A percentile compares a stretch with the other conserved stretches of the same genome.
These are phyloP conservation scores for Aspergillus pseudoglaucus DNA, from an alignment of 2,329 filamentous ascomycete genomes.

Conservation along the genomic window DNA sequence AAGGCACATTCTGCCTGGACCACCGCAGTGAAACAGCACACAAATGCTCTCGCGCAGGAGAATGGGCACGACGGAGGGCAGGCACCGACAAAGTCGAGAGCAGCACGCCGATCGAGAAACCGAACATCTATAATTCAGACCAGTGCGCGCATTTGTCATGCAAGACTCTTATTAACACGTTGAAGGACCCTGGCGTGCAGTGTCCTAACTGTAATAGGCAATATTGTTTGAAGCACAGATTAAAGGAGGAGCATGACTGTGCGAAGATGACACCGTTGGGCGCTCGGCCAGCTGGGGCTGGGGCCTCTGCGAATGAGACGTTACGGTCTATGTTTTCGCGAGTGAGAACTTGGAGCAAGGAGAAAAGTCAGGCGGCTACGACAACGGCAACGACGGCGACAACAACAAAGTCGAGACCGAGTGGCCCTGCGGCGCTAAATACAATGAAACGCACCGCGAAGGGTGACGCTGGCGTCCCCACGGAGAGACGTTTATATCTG, in stretches of 20 bases:
- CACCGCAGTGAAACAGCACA: constrained; percentile 84
- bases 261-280: constrained; percentile 60
- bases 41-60: constrained; percentile 56
- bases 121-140: constrained; percentile 50
- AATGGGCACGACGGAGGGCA: constrained; percentile 50
- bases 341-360: constrained; percentile 71
- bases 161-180: constrained; percentile 48
- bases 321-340: constrained; percentile 68
- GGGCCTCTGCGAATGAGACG: constrained; percentile 51
- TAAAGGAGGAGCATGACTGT: constrained; percentile 73
- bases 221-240: constrained; percentile 47
- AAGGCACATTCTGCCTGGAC: constrained; percentile 79
- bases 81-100: constrained; percentile 18
- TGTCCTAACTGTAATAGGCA: constrained; percentile 44
- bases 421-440: constrained; percentile 59
- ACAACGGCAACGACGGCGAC: constrained; percentile 50
- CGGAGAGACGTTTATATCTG: constrained; percentile 82
- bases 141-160: constrained; percentile 45
- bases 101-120: constrained; percentile 37
- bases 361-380: constrained; percentile 62
- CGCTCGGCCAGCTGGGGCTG: constrained; percentile 37
- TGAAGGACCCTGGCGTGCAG: constrained; percentile 45
- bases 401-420: constrained; percentile 52
- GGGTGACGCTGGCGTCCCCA: constrained; percentile 73
- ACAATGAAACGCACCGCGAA: constrained; percentile 81